Base-by-base conservation (phyloP, 139 green algal genomes). In the Chlorokybus atmophyticus region DNA sequence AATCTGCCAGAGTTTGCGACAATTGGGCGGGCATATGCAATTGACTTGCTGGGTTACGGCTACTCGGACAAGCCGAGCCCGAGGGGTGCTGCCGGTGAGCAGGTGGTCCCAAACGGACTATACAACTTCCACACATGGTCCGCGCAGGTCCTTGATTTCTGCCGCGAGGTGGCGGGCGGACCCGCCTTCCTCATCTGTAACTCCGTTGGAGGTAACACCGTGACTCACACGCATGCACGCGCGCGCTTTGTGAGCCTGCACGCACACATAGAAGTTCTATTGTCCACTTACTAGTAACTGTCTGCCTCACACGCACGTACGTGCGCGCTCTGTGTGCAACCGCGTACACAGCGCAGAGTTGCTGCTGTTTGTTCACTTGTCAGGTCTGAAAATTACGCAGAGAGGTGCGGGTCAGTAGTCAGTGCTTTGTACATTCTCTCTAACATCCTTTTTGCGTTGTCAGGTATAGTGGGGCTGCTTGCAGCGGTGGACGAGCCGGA, bases 1-100 rank as follows among this genome's bases (percentile, higher is more conserved):
- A 95, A 94, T 68, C 71, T 85, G 10, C 69, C 69, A 0, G 70
- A 54, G 23, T 61, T 95, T 14, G 86, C 62, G 1, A 8, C 61
- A 23, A 48, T 68, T 29, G 30, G 55, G 21, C 67, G 71, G 0
- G 74, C 73, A 0, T 97, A 73, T 55, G 79, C 89, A 26, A 84
- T 97, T 8, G 89, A 97, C 64, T 66, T 97, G 29, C 71, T 97
- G 3, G 89, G 89, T 0, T 95, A 88, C 55, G 81, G 78, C 19
- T 85, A 68, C 57, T 64, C 38, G 41, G 47, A 86, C 66, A 94
- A 94, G 67, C 89, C 89, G 17, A 50, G 81, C 53, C 87, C 87
- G 32, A 42, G 51, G 26, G 42, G 10, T 30, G 5, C 50, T 23
- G 26, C 49, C 23, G 48, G 59, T 3, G n/a, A n/a, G n/a, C n/a